Base-by-base conservation (phyloP, 192 early-diverging fungal genomes). In the Backusella parvicylindrica region DNA sequence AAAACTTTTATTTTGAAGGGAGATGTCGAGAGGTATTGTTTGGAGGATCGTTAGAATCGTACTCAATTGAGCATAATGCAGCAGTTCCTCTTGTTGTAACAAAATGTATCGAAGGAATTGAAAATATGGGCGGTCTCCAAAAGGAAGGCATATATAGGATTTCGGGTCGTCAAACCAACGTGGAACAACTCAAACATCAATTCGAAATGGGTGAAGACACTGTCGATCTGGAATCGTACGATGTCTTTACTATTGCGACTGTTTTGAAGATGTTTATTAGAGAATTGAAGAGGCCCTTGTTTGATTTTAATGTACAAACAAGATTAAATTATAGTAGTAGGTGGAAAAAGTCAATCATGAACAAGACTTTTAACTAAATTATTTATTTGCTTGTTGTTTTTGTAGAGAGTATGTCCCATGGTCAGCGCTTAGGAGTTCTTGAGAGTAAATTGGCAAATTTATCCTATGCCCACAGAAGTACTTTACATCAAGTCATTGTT, bases 191-290 rank as follows among this genome's bases (percentile, higher is more conserved):
- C 2, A 75, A 74, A 36, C 65, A 74, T 31, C 21, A 66, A 6
- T 83, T 83, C 41, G 81, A 83, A 64, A 41, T 76, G 41, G 72
- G 79, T 63, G 81, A 83, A 74, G 75, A 73, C 3, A 49, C 50
- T 15, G 31, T 33, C 0, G 67, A 73, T 13, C n/a, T 76, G 9
- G 79, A 76, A 13, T 68, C 56, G 8, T 83, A 82, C n/a, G 92
- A 93, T 69, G 82, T 89, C 9, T 80, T 90, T 36, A 85, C 87
- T 0, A 82, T 93, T 31, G 89, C 91, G 0, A 85, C 82, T 0
- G 75, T 92, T 0, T 76, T 93, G 9, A 93, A 93, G 64, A 79
- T 87, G 40, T 93, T 88, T 76, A 75, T 93, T 5, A 80, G 92
- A 12, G 85, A 91, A 66, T 75, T 93, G 16, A 83, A 87, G 11